phyloP scores from a whole-genome alignment of 768 basidiomycete species.

The Myochromella boudieri region DNA sequence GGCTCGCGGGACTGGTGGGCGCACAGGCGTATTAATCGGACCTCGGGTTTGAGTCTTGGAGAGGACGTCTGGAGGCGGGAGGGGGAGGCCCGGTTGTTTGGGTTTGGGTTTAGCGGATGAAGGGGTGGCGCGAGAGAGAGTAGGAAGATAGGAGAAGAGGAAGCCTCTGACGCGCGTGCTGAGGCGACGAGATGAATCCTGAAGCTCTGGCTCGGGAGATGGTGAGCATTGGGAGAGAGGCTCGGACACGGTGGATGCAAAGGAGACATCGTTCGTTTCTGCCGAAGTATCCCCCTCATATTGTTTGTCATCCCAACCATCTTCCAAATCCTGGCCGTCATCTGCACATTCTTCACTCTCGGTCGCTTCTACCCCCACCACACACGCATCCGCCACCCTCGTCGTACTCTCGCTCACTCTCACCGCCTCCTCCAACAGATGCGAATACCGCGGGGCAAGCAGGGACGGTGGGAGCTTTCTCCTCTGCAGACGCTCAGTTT shows the following conservation, averaged over 20 bases:
- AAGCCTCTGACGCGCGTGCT: conserved; percentile 56
- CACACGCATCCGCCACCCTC: not conserved
- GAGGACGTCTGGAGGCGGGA: too few species aligned
- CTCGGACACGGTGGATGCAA: not conserved
- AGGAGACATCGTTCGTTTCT: not conserved
- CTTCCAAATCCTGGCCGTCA: too few species aligned
- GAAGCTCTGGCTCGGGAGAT: not conserved
- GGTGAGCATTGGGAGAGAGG: not conserved
- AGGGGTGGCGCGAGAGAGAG: too few species aligned
- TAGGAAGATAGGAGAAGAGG: conserved; percentile 62
- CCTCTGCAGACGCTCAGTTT: conserved; percentile 8
- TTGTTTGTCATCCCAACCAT: too few species aligned
- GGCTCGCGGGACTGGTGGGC: too few species aligned
- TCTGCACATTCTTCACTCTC: too few species aligned
- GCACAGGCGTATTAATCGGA: too few species aligned
- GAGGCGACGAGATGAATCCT: too few species aligned
- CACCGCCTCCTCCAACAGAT: conserved; percentile 57
- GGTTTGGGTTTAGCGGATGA: too few species aligned
- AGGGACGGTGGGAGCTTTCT: conserved; percentile 39
- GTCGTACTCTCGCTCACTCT: conserved; percentile 29
- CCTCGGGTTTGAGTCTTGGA: too few species aligned
- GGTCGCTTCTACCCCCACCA: not conserved
- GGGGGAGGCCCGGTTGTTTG: too few species aligned
- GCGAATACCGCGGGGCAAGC: conserved; percentile 56
- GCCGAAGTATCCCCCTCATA: not conserved